Conservation (phyloP, 2,329 filamentous ascomycete species). For the Didymella segeticola region DNA sequence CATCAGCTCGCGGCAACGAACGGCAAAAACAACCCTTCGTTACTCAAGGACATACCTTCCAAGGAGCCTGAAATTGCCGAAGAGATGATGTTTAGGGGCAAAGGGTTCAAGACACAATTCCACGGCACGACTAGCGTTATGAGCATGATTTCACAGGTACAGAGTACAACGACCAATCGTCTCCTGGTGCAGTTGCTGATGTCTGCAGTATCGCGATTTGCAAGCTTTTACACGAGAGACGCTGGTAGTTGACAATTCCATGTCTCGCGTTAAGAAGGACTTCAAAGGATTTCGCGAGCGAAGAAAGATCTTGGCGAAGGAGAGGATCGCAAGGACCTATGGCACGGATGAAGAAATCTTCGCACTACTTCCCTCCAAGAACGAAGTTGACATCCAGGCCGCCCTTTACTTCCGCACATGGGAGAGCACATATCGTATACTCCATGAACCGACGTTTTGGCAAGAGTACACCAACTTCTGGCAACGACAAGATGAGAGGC, state of each 20-base stretch:
- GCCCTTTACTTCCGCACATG: conserved; percentile 59
- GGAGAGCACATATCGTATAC: conserved; percentile 59
- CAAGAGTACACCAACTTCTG: conserved; percentile 58
- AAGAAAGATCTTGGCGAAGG: conserved; percentile 36
- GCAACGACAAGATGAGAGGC: conserved; percentile 34
- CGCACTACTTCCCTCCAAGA: conserved; percentile 46
- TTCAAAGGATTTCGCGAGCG: conserved; percentile 44
- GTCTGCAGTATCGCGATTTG: conserved; percentile 44
- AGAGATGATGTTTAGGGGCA: conserved; percentile 52
- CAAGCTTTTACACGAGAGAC: conserved; percentile 44
- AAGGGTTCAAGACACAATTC: conserved; percentile 55
- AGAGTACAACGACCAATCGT: too few relatives aligned
- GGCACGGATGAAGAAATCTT: conserved; percentile 45
- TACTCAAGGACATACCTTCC: conserved; percentile 19
- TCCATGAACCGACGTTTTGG: conserved; percentile 62
- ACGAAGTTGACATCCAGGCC: conserved; percentile 52
- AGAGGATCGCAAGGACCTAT: conserved; percentile 21
- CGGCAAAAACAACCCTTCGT: conserved; percentile 20
- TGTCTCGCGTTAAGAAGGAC: conserved; percentile 40
- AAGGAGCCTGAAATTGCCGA: conserved; percentile 37
- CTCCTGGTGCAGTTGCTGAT: neutral
- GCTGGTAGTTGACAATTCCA: conserved; percentile 36
- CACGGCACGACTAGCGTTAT: conserved; percentile 52
- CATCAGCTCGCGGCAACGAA: conserved; percentile 34
- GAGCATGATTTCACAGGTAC: conserved; percentile 44